These are phyloP conservation scores for Teratosphaeria gauchensis DNA, from an alignment of 2,329 filamentous ascomycete genomes.

Conservation along the genomic window DNA sequence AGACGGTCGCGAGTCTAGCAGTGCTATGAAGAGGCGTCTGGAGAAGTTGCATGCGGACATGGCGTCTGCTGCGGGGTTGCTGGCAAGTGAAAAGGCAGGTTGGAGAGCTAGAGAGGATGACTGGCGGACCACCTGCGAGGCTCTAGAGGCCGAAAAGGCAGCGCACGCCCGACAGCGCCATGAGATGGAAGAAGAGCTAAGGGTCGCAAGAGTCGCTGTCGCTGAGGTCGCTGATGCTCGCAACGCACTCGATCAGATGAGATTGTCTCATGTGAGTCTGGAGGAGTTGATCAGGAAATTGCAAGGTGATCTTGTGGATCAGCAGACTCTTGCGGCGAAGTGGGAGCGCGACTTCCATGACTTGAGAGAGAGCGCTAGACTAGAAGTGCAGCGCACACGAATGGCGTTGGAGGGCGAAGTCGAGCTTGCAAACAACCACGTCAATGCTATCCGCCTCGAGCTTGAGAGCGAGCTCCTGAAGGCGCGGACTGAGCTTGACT, in stretches of 20 bases:
- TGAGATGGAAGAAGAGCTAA: slow-evolving; percentile 37
- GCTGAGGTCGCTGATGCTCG: slow-evolving; percentile 69
- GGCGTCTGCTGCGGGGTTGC: slow-evolving; percentile 64
- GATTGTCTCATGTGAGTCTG: slow-evolving; percentile 16
- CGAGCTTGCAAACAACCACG: slow-evolving; percentile 73
- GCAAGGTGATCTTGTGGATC: slow-evolving; percentile 56
- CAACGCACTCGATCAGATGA: slow-evolving; percentile 52
- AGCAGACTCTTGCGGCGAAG: slow-evolving; percentile 58
- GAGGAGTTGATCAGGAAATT: slow-evolving; percentile 21
- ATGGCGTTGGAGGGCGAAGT: slow-evolving; percentile 72
- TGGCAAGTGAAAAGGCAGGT: slow-evolving; percentile 70
- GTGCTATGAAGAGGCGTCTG: slow-evolving; percentile 66
- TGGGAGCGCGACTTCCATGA: slow-evolving; percentile 78
- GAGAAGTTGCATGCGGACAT: slow-evolving; percentile 81
- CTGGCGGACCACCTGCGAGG: slow-evolving; percentile 44
- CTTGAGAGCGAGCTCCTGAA: slow-evolving; percentile 69
- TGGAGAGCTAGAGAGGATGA: slow-evolving; percentile 61
- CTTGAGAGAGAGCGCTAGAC: slow-evolving; percentile 66
- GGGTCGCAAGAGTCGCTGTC: slow-evolving; percentile 46
- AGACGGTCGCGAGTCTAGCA: slow-evolving; percentile 55
- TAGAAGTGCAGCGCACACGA: slow-evolving; percentile 72
- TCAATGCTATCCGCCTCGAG: slow-evolving; percentile 72
- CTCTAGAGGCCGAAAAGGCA: slow-evolving; percentile 44
- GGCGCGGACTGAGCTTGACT: slow-evolving; percentile 66
- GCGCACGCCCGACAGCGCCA: slow-evolving; percentile 34